Conservation (phyloP, 805 yeast genomes). For the Lipomyces anomalus region DNA sequence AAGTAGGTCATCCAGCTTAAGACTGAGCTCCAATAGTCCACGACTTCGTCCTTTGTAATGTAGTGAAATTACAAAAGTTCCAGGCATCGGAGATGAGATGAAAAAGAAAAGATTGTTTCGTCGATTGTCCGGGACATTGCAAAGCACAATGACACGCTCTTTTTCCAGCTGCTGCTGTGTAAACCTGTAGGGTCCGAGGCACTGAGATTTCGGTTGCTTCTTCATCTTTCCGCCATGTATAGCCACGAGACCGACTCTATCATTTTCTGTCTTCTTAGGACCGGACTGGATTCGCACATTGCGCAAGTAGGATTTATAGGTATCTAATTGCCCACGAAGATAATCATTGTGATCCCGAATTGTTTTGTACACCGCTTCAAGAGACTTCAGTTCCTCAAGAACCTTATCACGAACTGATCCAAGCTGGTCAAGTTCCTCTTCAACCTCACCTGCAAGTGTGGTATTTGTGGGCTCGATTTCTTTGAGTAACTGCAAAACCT, state of each 20-base stretch:
- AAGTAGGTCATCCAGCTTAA: constrained; percentile 34
- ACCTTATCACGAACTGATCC: constrained; percentile 33
- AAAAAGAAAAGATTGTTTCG: constrained; percentile 25
- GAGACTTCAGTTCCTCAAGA: constrained; percentile 30
- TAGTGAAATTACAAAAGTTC: constrained; percentile 32
- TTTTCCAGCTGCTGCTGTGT: constrained; percentile 27
- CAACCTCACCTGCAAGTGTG: constrained; percentile 31
- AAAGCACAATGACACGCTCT: constrained; percentile 29
- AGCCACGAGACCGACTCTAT: constrained; percentile 12
- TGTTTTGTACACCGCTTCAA: constrained; percentile 31
- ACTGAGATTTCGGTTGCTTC: constrained; percentile 16
- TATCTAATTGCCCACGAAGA: constrained; percentile 33
- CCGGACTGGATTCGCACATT: constrained; percentile 35
- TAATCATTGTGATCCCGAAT: constrained; percentile 36
- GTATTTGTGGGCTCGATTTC: constrained; percentile 23
- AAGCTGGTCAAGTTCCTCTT: constrained; percentile 33
- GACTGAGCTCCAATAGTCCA: constrained; percentile 31
- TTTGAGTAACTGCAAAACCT: constrained; percentile 30
- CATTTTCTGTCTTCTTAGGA: constrained; percentile 24
- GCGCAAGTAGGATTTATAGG: constrained; percentile 34
- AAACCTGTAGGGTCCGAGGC: constrained; percentile 26
- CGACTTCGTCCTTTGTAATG: constrained; percentile 30
- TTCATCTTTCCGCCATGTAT: constrained; percentile 7
- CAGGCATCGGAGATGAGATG: constrained; percentile 31
- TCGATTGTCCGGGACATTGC: constrained; percentile 28